Base-by-base conservation (phyloP, 2,329 filamentous ascomycete genomes). In the Thielaviopsis populi region DNA sequence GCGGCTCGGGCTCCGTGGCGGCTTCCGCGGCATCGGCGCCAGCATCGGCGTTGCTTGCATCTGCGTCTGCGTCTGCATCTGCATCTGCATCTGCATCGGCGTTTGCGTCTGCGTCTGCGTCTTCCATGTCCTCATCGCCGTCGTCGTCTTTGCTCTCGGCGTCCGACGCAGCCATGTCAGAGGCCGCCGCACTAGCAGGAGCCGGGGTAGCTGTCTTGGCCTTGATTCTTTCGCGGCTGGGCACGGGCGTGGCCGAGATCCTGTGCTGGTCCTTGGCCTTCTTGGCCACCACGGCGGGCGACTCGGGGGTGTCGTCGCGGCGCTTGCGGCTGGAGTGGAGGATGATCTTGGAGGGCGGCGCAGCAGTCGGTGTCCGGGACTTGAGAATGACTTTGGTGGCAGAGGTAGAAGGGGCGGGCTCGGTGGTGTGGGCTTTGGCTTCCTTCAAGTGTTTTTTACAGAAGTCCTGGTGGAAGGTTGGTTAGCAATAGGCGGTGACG, bases 381-480 rank as follows among this genome's bases (percentile, higher is more conserved):
- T 66, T 66, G 24, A 66, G 59, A 37, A 66, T 64, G 30, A 66
- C 65, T 72, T 84, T 85, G 8, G 78, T 73, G 66, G 75, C 73
- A 53, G 70, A 68, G 66, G 65, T 69, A 48, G 69, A 69, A 0
- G 80, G 73, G 0, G 81, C 77, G 15, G 89, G 87, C 72, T 94
- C 88, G 59, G 82, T 79, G 19, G 92, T 88, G 64, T 80, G 80
- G 58, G 80, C 80, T 72, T 87, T 90, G 10, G 89, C 90, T 69
- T 88, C 81, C 67, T 82, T 83, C 42, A 95, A 73, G 63, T 88
- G 78, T 48, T 81, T 78, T 61, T 83, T 78, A 71, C 95, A 91
- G 69, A 83, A 80, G 72, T 82, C 77, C 87, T 53, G 7, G 22
- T 24, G 8, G 42, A 40, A 40, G 43, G 40, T 58, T 63, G 54